These are phyloP conservation scores for Cetradonia linearis DNA, from an alignment of 495 filamentous ascomycete genomes.

Conservation along the genomic window DNA sequence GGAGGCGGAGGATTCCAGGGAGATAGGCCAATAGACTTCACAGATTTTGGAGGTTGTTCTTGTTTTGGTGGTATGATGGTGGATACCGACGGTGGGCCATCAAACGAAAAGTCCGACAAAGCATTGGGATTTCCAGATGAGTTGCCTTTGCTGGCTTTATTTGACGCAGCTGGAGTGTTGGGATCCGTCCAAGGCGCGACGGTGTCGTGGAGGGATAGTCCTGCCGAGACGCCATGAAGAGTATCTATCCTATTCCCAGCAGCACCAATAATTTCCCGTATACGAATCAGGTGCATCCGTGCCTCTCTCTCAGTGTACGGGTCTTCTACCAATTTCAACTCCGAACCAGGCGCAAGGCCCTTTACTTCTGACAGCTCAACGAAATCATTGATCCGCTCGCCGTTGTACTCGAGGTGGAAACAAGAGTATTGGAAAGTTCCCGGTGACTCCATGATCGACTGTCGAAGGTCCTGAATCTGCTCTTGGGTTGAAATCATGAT, in stretches of 20 bases:
- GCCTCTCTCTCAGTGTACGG: constrained; percentile 99
- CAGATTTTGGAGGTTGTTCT: constrained; percentile 65
- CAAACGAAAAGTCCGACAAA: constrained; percentile 64
- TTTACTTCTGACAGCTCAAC: constrained; percentile 83
- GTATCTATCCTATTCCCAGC: constrained; percentile 79
- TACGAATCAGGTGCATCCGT: constrained; percentile 80
- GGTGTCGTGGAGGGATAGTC: constrained; percentile 74
- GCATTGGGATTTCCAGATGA: constrained; percentile 28
- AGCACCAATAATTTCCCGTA: constrained; percentile 86
- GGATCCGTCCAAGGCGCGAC: constrained; percentile 43
- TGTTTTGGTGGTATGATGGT: constrained; percentile 58
- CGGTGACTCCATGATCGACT: constrained; percentile 92
- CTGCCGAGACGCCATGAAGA: constrained; percentile 79
- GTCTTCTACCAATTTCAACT: constrained; percentile 78
- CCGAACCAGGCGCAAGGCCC: constrained; percentile 62
- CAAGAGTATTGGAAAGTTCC: constrained; percentile 93
- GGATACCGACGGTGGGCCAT: constrained; percentile 52
- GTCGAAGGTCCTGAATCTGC: constrained; percentile 93
- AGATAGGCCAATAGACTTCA: constrained; percentile 80
- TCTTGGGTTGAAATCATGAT: constrained; percentile 89
- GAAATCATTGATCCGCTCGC: constrained; percentile 85
- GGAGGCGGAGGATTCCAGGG: constrained; percentile 96
- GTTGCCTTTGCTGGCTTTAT: constrained; percentile 32
- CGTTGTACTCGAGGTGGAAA: constrained; percentile 89
- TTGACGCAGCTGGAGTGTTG: constrained; percentile 34